Base-by-base conservation (phyloP, 805 yeast genomes). In the Lipomyces spencermartinsiae region DNA sequence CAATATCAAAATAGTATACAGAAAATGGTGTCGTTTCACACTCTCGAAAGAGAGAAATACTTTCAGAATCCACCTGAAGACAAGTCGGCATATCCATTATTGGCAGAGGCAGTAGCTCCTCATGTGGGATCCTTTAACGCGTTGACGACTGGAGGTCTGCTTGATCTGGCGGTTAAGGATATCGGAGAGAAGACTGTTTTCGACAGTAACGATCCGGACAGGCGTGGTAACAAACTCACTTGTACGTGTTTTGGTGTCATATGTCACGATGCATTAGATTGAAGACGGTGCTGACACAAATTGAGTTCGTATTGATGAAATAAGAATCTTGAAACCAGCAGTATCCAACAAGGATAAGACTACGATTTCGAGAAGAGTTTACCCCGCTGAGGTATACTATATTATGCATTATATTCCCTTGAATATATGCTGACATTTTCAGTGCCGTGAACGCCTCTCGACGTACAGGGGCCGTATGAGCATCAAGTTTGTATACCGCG, bases 111-210 rank as follows among this genome's bases (percentile, higher is more conserved):
- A 16, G 95, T 95, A 54, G 87, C 87, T 66, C 99, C 99, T 4
- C 99, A 95, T 78, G 86, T 95, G 65, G 98, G 97, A 8, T 94
- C 98, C 1, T 95, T 95, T 84, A 90, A 95, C 83, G 98, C 98
- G 4, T 83, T 95, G 66, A 91, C 97, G 31, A 97, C 91, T 67
- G 97, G 97, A 57, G 97, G 97, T 5, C 79, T 95, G 33, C 83
- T 95, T 68, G 92, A 93, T 78, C 81, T 89, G 62, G 98, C 91
- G 1, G 96, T 90, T 59, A 84, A 89, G 75, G 98, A 95, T 76
- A 92, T 95, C 69, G 99, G 98, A 9, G 80, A 86, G 68, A 91
- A 89, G 76, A 87, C 93, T 19, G 88, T 92, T 12, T 94, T 92
- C 77, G 99, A 95, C 79, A 87, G 93, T 35, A 85, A 82, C 68